Evolutionary conservation across 2,329 filamentous ascomycete genomes (phyloP), one percentile per base, ranked within the genome.

Genomic region (Cladobotryum protrusum): DNA sequence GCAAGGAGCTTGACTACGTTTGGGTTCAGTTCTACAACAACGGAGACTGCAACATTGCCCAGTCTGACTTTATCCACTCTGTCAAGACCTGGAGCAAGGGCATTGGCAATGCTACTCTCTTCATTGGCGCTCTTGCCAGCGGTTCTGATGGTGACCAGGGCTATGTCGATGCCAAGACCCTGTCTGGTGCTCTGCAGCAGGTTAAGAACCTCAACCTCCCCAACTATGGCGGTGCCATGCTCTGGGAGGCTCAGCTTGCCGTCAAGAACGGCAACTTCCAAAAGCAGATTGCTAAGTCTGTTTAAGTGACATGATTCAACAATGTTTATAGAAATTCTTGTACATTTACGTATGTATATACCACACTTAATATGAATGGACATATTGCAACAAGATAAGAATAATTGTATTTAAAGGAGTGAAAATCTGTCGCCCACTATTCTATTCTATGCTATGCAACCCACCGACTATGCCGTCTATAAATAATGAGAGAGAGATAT

Each of bases 1-100:
- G 52, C 48, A 18, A 36, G 11, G 57, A 62, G 9, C 74, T 84
- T 50, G 81, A 85, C 59, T 81, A 46, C 43, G 43, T 47, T 46
- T 77, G 75, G 63, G 72, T 83, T 15, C 81, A 84, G 63, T 84
- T 84, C 63, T 84, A 84, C 65, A 84, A 84, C 72, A 84, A 84
- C 68, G 78, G 70, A 60, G 85, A 83, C 59, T 81, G 81, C 19
- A 66, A 79, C 2, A 54, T 61, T 15, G 68, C 63, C 0, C 76
- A 78, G 59, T 71, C 66, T 45, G 75, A 73, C 52, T 85, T 79
- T 65, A 81, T 84, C 65, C 66, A 63, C 13, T 72, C 72, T n/a
- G 86, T 82, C 80, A 77, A 85, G 59, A 70, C 67, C 49, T 86
- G 82, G 82, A 82, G 81, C 14, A 73, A 73, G 57, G 68, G 72